Percentiles rank a stretch among this genome's conserved stretches.
phyloP scores from a whole-genome alignment of 169 alveolate genomes.

The Cryptosporidium meleagridis region DNA sequence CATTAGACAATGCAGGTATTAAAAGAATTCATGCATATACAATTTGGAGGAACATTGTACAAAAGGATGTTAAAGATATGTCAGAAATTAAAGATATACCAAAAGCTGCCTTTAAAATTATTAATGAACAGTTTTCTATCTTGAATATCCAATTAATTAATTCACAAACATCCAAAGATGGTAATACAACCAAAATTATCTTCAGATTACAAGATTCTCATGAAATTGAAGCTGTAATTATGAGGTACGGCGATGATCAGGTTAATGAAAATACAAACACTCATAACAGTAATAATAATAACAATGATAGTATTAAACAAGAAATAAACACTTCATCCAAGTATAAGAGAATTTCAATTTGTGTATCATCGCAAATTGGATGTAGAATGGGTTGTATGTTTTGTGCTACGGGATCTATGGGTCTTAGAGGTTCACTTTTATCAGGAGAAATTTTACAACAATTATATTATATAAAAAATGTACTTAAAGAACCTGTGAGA shows the following conservation, averaged over 20 bases:
- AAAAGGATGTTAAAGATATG: slow-evolving; percentile 17
- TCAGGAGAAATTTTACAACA: slow-evolving; percentile 81
- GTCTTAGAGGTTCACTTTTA: slow-evolving; percentile 75
- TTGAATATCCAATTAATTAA: slow-evolving; percentile 4
- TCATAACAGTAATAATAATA: not conserved
- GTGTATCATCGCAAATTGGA: slow-evolving; percentile 79
- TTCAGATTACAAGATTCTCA: slow-evolving; percentile 68
- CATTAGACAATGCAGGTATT: slow-evolving; percentile 26
- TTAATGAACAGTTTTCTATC: slow-evolving; percentile 27
- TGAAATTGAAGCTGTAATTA: slow-evolving; percentile 70
- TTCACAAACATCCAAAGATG: slow-evolving; percentile 49
- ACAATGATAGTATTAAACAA: not conserved
- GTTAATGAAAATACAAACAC: not conserved
- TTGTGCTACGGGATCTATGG: slow-evolving; percentile 81
- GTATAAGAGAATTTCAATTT: slow-evolving; percentile 61
- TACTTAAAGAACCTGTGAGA: slow-evolving; percentile 69
- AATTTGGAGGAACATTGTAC: slow-evolving; percentile 39
- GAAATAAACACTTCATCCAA: not conserved
- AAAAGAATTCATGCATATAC: slow-evolving; percentile 43
- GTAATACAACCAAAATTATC: slow-evolving; percentile 58
- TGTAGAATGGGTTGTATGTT: slow-evolving; percentile 81
- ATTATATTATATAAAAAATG: slow-evolving; percentile 69
- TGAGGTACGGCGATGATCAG: slow-evolving; percentile 41
- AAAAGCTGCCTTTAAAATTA: slow-evolving; percentile 12
- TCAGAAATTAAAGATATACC: slow-evolving; percentile 32